Base-by-base conservation (phyloP, 83 land plant genomes). In the Picea engelmannii region DNA sequence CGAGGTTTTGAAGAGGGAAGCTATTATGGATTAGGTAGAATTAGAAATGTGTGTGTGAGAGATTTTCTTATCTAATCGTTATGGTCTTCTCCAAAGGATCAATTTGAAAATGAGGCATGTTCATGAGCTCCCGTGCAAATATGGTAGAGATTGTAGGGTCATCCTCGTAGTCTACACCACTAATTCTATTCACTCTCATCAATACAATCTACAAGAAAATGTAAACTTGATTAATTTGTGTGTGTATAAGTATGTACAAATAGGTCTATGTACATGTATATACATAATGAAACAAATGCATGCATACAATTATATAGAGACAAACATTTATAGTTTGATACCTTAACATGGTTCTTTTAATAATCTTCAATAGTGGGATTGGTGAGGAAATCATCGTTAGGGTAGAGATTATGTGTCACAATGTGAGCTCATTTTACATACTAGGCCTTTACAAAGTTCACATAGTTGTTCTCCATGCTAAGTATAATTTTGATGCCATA, bases 111-210 rank as follows among this genome's bases (percentile, higher is more conserved):
- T 88, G 90, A 5, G 95, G 95, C 76, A 90, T 93, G 80, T 93
- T 93, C 62, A 93, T 90, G 4, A 93, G 95, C 83, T 92, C 95
- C 95, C 92, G 90, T 61, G 86, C 90, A 83, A 92, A 89, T 58
- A 92, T 90, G 0, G 90, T 89, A 0, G 92, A 89, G 64, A 92
- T 90, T 1, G 90, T 89, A 0, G 92, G 86, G 55, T 93, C 95
- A 80, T 93, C 87, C 58, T 82, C 84, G 78, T 93, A 93, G 27
- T 83, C 81, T 5, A 88, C 60, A 63, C 85, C 79, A 55, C 84
- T 91, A 20, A 93, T 76, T 66, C 88, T 89, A 85, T 93, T 93
- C 58, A 83, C 78, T 63, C 95, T 82, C 21, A 85, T 91, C 15
- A 91, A 17, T 18, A 93, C 86, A 76, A 78, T 89, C 95, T 90